Percentiles rank a stretch among this genome's conserved stretches.
Conservation (phyloP, 2,329 filamentous ascomycete genomes). For the Epichloe gansuensis region DNA sequence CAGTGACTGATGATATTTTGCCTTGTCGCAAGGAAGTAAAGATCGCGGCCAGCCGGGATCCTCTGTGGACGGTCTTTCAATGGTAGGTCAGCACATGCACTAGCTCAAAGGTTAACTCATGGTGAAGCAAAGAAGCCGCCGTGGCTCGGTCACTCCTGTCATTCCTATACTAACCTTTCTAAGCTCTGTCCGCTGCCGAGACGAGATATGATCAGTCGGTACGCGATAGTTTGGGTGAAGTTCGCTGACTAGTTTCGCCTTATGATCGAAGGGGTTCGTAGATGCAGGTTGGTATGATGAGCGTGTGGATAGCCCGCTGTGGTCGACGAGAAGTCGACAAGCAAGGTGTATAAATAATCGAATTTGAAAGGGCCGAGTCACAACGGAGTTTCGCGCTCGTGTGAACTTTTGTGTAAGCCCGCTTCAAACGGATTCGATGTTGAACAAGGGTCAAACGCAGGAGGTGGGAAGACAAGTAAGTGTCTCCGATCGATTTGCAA, state of each 20-base stretch:
- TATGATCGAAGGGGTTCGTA: too few relatives aligned
- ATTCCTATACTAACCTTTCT: too few relatives aligned
- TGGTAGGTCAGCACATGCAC: neutral
- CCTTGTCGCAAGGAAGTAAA: neutral
- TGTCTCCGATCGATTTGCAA: neutral
- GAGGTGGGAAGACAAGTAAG: neutral
- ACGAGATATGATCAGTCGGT: too few relatives aligned
- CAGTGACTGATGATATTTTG: neutral
- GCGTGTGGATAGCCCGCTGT: neutral
- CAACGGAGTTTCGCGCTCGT: neutral
- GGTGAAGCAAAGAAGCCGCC: neutral
- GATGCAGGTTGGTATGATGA: too few relatives aligned
- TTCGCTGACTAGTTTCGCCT: too few relatives aligned
- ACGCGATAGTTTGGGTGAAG: too few relatives aligned
- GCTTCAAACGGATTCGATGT: slow-evolving; percentile 2
- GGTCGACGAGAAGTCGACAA: neutral
- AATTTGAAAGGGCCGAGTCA: neutral
- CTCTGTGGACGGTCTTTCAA: neutral
- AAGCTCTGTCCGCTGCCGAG: too few relatives aligned
- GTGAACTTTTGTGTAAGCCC: neutral
- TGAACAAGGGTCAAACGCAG: slow-evolving; percentile 4
- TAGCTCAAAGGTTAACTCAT: too few relatives aligned
- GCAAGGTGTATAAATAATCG: neutral
- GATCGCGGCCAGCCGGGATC: neutral
- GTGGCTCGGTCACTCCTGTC: neutral